Percentiles rank a stretch among this genome's conserved stretches.
These are phyloP conservation scores for Phaeoacremonium minimum DNA, from an alignment of 2,329 filamentous ascomycete species.

Conservation along the genomic window DNA sequence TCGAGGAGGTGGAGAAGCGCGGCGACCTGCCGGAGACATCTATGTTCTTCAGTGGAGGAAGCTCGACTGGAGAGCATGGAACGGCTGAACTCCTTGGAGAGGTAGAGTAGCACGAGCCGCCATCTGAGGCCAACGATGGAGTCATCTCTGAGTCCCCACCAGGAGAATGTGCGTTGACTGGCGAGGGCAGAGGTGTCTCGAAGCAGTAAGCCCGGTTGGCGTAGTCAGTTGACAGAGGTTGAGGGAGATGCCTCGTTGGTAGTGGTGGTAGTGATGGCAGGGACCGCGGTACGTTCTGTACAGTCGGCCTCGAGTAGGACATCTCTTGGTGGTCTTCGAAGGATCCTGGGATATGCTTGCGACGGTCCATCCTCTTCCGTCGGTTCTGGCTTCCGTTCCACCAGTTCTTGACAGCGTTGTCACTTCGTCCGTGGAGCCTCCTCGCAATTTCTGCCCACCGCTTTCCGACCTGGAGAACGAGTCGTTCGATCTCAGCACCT, in stretches of 20 bases:
- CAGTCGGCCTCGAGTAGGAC: not conserved
- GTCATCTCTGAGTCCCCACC: constrained; percentile 51
- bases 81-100: constrained; percentile 41
- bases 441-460: constrained; percentile 89
- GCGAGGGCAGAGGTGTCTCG: constrained; percentile 30
- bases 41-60: constrained; percentile 28
- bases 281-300: constrained; percentile 6
- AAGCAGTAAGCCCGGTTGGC: constrained; percentile 15
- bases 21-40: constrained; percentile 8
- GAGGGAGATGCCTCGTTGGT: constrained; percentile 7
- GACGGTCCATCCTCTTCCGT: constrained; percentile 33
- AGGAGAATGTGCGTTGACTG: constrained; percentile 44
- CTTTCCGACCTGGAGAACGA: constrained; percentile 77
- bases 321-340: not conserved
- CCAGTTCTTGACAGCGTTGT: constrained; percentile 96
- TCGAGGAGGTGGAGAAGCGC: constrained; percentile 1
- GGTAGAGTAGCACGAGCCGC: constrained; percentile 56
- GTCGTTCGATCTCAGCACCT: constrained; percentile 67
- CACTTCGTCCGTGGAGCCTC: constrained; percentile 73
- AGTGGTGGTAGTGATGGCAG: constrained; percentile 8
- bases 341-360: not conserved
- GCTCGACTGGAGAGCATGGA: constrained; percentile 30
- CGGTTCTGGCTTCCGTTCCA: constrained; percentile 91
- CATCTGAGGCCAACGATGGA: constrained; percentile 69
- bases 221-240: constrained; percentile 10